Conservation (phyloP, 805 yeast genomes). For the Starmerella powellii region DNA sequence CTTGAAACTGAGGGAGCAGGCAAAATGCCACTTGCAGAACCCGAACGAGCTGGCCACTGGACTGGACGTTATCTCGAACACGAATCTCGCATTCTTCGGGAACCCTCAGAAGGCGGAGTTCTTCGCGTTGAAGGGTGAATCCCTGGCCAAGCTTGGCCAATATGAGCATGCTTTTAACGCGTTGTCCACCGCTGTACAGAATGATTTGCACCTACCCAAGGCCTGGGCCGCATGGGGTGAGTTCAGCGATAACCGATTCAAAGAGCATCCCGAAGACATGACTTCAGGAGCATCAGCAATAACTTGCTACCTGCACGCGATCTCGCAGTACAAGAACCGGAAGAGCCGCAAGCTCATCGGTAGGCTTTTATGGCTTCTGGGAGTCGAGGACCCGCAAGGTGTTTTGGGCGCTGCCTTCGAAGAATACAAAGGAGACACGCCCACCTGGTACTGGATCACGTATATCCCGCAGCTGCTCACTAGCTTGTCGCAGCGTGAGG, state of each 20-base stretch:
- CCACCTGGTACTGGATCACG: conserved; percentile 99
- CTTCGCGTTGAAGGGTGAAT: conserved; percentile 96
- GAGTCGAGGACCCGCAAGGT: conserved; percentile 77
- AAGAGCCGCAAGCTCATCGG: conserved; percentile 81
- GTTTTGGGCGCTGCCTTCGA: conserved; percentile 79
- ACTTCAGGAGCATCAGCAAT: conserved; percentile 85
- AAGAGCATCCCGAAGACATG: conserved; percentile 70
- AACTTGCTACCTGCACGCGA: conserved; percentile 93
- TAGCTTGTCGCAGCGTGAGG: conserved; percentile 82
- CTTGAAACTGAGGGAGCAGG: conserved; percentile 88
- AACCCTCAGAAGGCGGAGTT: conserved; percentile 97
- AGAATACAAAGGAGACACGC: conserved; percentile 86
- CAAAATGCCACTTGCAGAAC: conserved; percentile 92
- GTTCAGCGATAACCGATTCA: conserved; percentile 78
- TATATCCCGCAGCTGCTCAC: conserved; percentile 89
- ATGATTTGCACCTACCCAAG: conserved; percentile 84
- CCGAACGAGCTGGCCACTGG: conserved; percentile 87
- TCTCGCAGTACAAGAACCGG: conserved; percentile 86
- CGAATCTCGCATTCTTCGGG: conserved; percentile 89
- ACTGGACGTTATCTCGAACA: conserved; percentile 88
- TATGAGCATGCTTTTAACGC: conserved; percentile 96
- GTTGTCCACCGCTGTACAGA: conserved; percentile 93
- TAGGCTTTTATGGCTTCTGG: conserved; percentile 82
- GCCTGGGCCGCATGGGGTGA: conserved; percentile 99
- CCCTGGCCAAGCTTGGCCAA: conserved; percentile 77